phyloP scores from a whole-genome alignment of 2,329 filamentous ascomycete species.

The Tolypocladium inflatum region DNA sequence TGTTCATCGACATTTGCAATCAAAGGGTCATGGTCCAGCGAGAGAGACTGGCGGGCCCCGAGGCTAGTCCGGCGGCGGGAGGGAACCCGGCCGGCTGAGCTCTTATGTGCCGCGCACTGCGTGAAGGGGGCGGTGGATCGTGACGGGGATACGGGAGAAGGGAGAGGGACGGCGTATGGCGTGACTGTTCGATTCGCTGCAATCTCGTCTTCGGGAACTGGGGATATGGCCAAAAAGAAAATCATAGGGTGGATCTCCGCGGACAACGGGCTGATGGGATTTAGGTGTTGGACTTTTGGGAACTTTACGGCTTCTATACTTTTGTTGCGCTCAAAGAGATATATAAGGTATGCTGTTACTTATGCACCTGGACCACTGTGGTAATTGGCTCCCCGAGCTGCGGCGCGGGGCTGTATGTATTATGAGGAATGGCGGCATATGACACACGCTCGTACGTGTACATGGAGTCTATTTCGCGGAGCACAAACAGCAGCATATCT shows the following conservation, averaged over 20 bases:
- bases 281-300: not conserved
- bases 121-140: not conserved
- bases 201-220: not conserved
- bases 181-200: not conserved
- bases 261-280: not conserved
- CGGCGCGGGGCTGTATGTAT: not conserved
- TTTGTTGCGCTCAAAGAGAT: not conserved
- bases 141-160: not conserved
- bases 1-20: constrained; percentile 63
- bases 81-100: constrained; percentile 14
- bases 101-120: not conserved
- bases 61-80: constrained; percentile 15
- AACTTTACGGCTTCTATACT: not conserved
- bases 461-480: too few species aligned
- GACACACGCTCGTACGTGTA: not conserved
- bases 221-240: not conserved
- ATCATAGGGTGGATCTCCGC: not conserved
- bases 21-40: constrained; percentile 55
- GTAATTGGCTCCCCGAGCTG: not conserved
- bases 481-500: too few species aligned
- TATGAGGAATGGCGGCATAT: not conserved
- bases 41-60: constrained; percentile 34
- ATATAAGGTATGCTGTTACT: not conserved
- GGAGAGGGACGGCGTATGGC: not conserved
- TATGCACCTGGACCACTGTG: not conserved